phyloP scores from a whole-genome alignment of 345 rosid genomes.

The Corymbia maculata region DNA sequence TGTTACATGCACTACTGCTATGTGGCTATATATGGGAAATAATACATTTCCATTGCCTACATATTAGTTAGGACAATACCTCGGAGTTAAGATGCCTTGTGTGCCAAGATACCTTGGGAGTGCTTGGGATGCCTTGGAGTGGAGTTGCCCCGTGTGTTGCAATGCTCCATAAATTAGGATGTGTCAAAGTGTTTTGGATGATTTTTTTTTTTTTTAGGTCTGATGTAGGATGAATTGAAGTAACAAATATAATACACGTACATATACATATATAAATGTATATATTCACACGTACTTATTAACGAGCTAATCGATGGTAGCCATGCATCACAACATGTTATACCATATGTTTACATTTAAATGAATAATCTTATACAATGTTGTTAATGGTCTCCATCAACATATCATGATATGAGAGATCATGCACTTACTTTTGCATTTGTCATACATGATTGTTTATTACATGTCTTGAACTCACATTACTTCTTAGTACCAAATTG shows the following conservation, averaged over 20 bases:
- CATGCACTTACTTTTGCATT: neutral
- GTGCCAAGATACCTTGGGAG: neutral
- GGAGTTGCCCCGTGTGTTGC: neutral
- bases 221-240: neutral
- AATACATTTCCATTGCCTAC: no score
- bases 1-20: neutral
- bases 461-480: neutral
- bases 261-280: neutral
- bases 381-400: neutral
- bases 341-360: neutral
- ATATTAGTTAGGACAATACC: neutral
- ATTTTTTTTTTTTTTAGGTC: no score
- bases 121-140: neutral
- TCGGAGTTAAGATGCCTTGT: neutral
- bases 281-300: neutral
- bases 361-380: neutral
- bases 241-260: no score
- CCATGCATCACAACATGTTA: neutral
- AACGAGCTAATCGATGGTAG: neutral
- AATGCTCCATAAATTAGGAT: fast-evolving
- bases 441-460: neutral
- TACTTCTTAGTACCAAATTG: neutral
- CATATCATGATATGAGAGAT: neutral
- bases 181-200: no score
- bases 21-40: neutral